Evolutionary conservation across 176 grass and related monocot genomes (phyloP).

Genomic region (Stipa capillata): DNA sequence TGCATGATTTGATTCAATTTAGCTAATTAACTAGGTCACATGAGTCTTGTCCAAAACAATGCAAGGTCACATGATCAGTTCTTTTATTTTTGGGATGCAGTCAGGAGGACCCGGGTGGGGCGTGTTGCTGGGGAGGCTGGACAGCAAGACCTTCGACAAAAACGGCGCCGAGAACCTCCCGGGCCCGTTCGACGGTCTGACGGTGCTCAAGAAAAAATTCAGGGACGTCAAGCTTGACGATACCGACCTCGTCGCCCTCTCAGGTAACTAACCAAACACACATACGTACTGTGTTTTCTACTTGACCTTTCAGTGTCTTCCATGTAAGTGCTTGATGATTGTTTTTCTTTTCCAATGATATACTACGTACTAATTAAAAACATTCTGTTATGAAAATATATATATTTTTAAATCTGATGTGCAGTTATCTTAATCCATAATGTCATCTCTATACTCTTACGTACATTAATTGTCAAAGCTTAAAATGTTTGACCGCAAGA

Average conservation of each 20-base stretch:
- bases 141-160: conserved; percentile 25
- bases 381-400: too few species aligned
- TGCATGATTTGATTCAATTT: too few species aligned
- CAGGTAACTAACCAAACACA: not conserved
- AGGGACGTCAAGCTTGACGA: not conserved
- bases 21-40: too few species aligned
- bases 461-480: not conserved
- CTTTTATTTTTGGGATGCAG: too few species aligned
- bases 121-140: conserved; percentile 48
- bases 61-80: too few species aligned
- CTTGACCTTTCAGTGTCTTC: too few species aligned
- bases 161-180: conserved; percentile 18
- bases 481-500: too few species aligned
- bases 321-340: too few species aligned
- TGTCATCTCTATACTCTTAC: not conserved
- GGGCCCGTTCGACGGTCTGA: conserved; percentile 22
- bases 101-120: conserved; percentile 53
- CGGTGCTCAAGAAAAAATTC: conserved; percentile 20
- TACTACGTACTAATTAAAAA: too few species aligned
- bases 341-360: too few species aligned
- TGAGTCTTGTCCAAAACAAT: too few species aligned
- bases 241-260: conserved; percentile 61
- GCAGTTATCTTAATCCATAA: not conserved
- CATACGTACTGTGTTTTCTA: too few species aligned
- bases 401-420: not conserved